phyloP scores from a whole-genome alignment of 371 early-diverging fungal species.

The Haplosporangium sp. region DNA sequence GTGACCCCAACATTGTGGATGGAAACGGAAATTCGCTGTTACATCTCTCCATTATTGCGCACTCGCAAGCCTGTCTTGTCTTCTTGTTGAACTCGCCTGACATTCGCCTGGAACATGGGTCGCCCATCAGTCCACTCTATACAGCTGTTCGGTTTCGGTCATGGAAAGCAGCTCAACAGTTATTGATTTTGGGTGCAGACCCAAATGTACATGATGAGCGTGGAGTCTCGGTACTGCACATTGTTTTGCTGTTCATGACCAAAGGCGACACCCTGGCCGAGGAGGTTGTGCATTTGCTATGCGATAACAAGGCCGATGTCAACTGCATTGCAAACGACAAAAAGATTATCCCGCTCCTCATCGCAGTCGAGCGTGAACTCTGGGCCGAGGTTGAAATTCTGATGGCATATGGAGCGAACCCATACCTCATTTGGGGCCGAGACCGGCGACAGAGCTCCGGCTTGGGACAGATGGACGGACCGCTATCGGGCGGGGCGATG shows the following conservation, averaged over 20 bases:
- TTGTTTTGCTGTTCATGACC: constrained; percentile 45
- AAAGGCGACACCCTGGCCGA: constrained; percentile 52
- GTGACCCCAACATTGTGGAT: constrained; percentile 53
- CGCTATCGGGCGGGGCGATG: constrained; percentile 4
- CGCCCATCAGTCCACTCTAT: constrained; percentile 51
- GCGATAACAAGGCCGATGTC: constrained; percentile 50
- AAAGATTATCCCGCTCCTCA: constrained; percentile 37
- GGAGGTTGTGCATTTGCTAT: constrained; percentile 47
- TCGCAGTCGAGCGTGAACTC: constrained; percentile 50
- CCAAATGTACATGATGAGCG: constrained; percentile 51
- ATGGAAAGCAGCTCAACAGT: constrained; percentile 53
- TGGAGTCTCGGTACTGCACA: constrained; percentile 47
- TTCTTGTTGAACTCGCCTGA: constrained; percentile 46
- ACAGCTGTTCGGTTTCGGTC: constrained; percentile 52
- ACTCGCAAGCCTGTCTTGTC: constrained; percentile 48
- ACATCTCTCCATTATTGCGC: constrained; percentile 47
- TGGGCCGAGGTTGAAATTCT: constrained; percentile 54
- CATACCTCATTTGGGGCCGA: constrained; percentile 38
- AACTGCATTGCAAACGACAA: constrained; percentile 46
- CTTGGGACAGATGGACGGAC: constrained; percentile 18
- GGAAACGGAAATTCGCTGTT: constrained; percentile 46
- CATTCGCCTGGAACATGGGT: constrained; percentile 48
- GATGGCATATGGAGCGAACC: constrained; percentile 53
- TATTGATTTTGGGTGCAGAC: constrained; percentile 47
- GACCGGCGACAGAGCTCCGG: constrained; percentile 40